Evolutionary conservation across 768 basidiomycete species (phyloP), one percentile per base, ranked within the genome.

Genomic region (Collybia sp.): DNA sequence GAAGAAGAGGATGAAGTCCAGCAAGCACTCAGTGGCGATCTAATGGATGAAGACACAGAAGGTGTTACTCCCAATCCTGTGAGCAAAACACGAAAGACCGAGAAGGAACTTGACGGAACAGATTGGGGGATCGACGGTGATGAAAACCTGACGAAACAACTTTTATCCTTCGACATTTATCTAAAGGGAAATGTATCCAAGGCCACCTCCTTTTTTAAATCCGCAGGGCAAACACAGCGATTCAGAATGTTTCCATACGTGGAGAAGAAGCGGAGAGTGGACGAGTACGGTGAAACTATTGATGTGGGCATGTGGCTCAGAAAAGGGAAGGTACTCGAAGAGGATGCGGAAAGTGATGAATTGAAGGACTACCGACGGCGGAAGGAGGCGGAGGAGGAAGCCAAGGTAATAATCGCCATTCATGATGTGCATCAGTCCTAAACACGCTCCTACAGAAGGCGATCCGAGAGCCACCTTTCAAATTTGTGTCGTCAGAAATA

Each of bases 171-270:
- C 56, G 96, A 99, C 64, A 96, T 98, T 53, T 98, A 92, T 63
- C 76, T 98, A 50, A 96, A 95, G 63, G 94, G 94, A n/a, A 93
- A 95, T 51, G 89, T 93, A 39, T 84, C 88, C 19, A 87, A 88
- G 53, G 73, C 86, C 18, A 88, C 82, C 1, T 84, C 85, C 2
- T 93, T 93, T 69, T 95, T 93, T 75, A 93, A 92, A 63, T 85
- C 71, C 47, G 70, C 80, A 8, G 81, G 80, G 12, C 83, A 87
- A 53, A 69, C 77, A 12, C 89, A 88, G 52, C 73, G 96, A 43
- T 98, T 89, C 63, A 77, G 95, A 52, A 97, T 97, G 93, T 98
- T 97, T 68, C 96, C 96, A 0, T 93, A 92, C 53, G 82, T 95
- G 20, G 95, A 98, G 67, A 86, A 90, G 66, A 90, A 87, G 59